Conservation (phyloP, 805 yeast genomes). For the Candida adriatica region DNA sequence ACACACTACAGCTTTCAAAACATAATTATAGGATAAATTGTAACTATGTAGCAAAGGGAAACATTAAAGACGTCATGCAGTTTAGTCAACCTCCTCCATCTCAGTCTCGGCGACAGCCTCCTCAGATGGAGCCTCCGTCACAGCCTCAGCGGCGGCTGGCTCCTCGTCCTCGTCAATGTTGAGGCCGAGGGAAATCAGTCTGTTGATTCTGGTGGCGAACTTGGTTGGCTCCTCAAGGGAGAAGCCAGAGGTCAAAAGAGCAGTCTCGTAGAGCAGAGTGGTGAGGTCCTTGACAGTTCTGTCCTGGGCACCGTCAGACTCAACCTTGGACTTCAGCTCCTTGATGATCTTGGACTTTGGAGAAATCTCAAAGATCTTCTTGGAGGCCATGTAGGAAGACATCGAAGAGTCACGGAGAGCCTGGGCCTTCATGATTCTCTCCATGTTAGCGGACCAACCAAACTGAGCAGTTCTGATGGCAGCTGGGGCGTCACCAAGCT, state of each 20-base stretch:
- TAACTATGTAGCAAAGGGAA: not conserved
- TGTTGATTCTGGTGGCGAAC: slow-evolving; percentile 96
- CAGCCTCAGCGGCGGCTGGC: slow-evolving; percentile 53
- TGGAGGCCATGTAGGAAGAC: slow-evolving; percentile 99
- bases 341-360: slow-evolving; percentile 92
- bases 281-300: slow-evolving; percentile 98
- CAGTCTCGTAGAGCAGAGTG: slow-evolving; percentile 93
- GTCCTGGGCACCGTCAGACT: slow-evolving; percentile 95
- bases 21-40: not conserved
- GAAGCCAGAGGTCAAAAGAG: slow-evolving; percentile 97
- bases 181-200: slow-evolving; percentile 95
- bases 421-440: slow-evolving; percentile 99
- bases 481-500: slow-evolving; percentile 97
- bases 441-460: slow-evolving; percentile 99
- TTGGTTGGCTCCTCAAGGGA: slow-evolving; percentile 97
- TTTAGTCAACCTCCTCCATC: slow-evolving; percentile 98
- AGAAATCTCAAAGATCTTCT: slow-evolving; percentile 98
- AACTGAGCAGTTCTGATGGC: slow-evolving; percentile 99
- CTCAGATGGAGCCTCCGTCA: slow-evolving; percentile 36
- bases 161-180: slow-evolving; percentile 90
- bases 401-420: slow-evolving; percentile 97
- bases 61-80: not conserved
- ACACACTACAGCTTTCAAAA: not conserved
- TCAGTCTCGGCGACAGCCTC: slow-evolving; percentile 87
- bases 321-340: slow-evolving; percentile 96